Percentiles rank a stretch among this genome's conserved stretches.
These are phyloP conservation scores for Apiospora phragmitis DNA, from an alignment of 2,329 filamentous ascomycete genomes.

Conservation along the genomic window DNA sequence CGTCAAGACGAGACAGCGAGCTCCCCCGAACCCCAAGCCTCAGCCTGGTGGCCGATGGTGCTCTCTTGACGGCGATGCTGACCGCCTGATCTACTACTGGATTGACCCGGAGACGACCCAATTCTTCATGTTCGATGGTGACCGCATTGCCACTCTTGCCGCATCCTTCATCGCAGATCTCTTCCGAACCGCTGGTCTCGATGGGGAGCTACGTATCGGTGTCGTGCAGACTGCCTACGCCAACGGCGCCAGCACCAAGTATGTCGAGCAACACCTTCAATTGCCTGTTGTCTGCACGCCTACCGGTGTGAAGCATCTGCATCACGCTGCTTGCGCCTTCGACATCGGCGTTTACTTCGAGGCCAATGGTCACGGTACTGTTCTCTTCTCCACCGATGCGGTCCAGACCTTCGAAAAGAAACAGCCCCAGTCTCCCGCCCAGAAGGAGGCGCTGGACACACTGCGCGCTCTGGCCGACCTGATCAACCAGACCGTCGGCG, in stretches of 20 bases:
- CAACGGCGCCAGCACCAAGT: constrained; percentile 91
- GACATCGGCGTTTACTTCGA: constrained; percentile 98
- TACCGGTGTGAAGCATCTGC: constrained; percentile 95
- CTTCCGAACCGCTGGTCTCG: constrained; percentile 74
- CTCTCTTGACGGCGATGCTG: constrained; percentile 92
- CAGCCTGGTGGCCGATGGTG: constrained; percentile 76
- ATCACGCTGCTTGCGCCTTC: constrained; percentile 93
- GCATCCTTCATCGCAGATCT: constrained; percentile 93
- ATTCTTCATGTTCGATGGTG: constrained; percentile 93
- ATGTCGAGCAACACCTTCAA: constrained; percentile 83
- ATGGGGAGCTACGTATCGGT: constrained; percentile 81
- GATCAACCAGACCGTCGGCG: constrained; percentile 97
- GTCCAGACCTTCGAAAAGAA: constrained; percentile 75
- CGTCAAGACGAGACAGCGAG: constrained; percentile 95
- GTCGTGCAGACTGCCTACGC: constrained; percentile 98
- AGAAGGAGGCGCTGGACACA: constrained; percentile 85
- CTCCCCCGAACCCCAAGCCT: constrained; percentile 80
- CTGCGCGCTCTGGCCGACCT: constrained; percentile 82
- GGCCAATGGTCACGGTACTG: constrained; percentile 95
- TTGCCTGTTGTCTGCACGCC: constrained; percentile 91
- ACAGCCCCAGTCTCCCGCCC: constrained; percentile 85
- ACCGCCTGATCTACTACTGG: constrained; percentile 95
- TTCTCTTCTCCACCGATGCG: constrained; percentile 88
- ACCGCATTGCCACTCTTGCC: constrained; percentile 92
- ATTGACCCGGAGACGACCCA: constrained; percentile 70